phyloP scores from a whole-genome alignment of 208 protist species.

The Leptomonas pyrrhocoris region DNA sequence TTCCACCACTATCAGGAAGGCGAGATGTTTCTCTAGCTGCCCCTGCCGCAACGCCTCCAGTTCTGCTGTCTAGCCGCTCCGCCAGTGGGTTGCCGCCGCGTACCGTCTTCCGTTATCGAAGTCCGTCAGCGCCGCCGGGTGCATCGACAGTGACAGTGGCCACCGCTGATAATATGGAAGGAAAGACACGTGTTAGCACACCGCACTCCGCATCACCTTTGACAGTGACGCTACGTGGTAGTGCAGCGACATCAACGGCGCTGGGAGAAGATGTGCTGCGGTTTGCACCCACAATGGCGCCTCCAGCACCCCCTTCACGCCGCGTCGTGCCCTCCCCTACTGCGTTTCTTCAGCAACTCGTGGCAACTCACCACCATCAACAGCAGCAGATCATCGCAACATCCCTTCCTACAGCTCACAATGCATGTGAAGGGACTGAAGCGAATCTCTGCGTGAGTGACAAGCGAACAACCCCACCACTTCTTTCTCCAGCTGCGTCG shows the following conservation, averaged over 20 bases:
- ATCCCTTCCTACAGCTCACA: not conserved
- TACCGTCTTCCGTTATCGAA: conserved; percentile 43
- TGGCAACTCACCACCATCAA: not conserved
- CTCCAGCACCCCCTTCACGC: not conserved
- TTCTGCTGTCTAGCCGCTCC: not conserved
- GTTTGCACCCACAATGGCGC: not conserved
- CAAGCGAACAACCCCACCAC: not conserved
- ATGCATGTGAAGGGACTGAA: not conserved
- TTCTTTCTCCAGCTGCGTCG: not conserved
- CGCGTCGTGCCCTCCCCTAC: conserved; percentile 34
- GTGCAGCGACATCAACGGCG: not conserved
- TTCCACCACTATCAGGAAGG: no score
- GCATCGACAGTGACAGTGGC: not conserved
- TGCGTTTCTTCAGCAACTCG: conserved; percentile 26
- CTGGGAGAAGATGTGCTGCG: not conserved
- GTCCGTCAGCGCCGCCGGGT: conserved; percentile 2
- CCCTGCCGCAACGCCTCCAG: not conserved
- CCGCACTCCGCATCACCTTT: not conserved
- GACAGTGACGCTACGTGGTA: not conserved
- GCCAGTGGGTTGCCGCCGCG: conserved; percentile 36
- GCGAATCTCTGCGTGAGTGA: not conserved
- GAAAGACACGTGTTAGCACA: not conserved
- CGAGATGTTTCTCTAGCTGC: not conserved
- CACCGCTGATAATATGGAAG: not conserved
- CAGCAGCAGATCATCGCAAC: not conserved